These are phyloP conservation scores for Polytolypa hystricis DNA, from an alignment of 2,329 filamentous ascomycete species.

Conservation along the genomic window DNA sequence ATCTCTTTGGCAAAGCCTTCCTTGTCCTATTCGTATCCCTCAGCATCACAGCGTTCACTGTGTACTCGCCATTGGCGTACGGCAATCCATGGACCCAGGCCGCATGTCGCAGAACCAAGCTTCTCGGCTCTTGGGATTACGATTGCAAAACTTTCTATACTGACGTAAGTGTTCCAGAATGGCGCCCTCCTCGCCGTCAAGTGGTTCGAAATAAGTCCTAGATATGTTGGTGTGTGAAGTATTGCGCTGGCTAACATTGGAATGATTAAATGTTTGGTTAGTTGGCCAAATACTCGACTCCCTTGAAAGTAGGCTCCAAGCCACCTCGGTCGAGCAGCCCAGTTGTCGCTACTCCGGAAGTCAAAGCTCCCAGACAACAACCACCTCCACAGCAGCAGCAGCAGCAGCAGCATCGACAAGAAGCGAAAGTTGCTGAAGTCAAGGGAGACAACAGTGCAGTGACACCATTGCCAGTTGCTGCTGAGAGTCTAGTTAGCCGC, in stretches of 20 bases:
- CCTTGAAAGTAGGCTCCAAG: conserved; percentile 9
- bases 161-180: conserved; percentile 55
- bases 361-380: conserved; percentile 11
- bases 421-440: conserved; percentile 13
- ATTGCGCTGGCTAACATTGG: too few relatives aligned
- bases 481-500: conserved; percentile 34
- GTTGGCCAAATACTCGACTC: conserved; percentile 30
- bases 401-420: conserved; percentile 14
- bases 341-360: conserved; percentile 16
- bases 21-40: conserved; percentile 64
- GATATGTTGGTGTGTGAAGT: too few relatives aligned
- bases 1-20: conserved; percentile 62
- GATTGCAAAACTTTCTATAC: conserved; percentile 91
- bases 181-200: conserved; percentile 21
- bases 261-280: not conserved
- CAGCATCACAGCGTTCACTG: conserved; percentile 62
- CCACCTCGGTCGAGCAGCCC: conserved; percentile 8
- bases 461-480: conserved; percentile 24
- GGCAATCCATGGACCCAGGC: conserved; percentile 88
- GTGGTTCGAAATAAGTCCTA: conserved; percentile 6
- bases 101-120: conserved; percentile 76
- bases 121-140: conserved; percentile 88
- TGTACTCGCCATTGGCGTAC: conserved; percentile 86
- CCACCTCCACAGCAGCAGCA: conserved; percentile 11
- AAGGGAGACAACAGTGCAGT: conserved; percentile 12